Evolutionary conservation across 192 early-diverging fungal species (phyloP), one percentile per base, ranked within the genome.

Genomic region (Coemansia sp.): DNA sequence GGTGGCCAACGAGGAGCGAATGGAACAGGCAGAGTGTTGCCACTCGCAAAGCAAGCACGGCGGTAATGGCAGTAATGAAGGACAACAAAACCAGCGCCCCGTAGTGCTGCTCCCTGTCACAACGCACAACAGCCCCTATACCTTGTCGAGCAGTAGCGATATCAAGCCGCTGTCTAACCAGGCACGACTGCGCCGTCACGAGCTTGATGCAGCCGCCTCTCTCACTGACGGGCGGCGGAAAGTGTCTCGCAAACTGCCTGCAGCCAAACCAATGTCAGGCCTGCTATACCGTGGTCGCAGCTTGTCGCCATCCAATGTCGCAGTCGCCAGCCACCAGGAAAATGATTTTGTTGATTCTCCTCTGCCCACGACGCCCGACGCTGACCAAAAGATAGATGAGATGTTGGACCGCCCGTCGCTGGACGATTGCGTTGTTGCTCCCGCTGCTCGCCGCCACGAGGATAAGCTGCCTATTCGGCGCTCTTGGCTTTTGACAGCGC

Each of bases 221-320:
- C 53, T 57, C 47, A 57, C 11, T 38, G 58, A 61, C 34, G 34
- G 34, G 31, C 33, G 34, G 33, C 34, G 31, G 58, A 20, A 39
- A 16, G 33, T 18, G 16, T 60, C 57, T 15, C 58, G 34, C 18
- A 61, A n/a, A 61, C 9, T 11, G 58, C 16, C 58, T 18, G 29
- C 33, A 7, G 29, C 33, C 5, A 61, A 38, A 0, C 73, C 73
- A 50, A 75, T 75, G 73, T 75, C 73, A 0, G 50, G 52, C n/a
- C 29, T 75, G 53, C 55, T 75, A 1, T 65, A 65, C n/a, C 67
- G 57, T 2, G 49, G 66, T 27, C 8, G 66, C 24, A 8, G 36
- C 34, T 29, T 15, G 38, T 16, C 66, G 40, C 53, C 52, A 15
- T 20, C 53, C 29, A 22, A 24, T 13, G 27, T 33, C 10, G 29